These are phyloP conservation scores for Coffea eugenioides DNA, from an alignment of 257 asterid genomes.

Conservation along the genomic window DNA sequence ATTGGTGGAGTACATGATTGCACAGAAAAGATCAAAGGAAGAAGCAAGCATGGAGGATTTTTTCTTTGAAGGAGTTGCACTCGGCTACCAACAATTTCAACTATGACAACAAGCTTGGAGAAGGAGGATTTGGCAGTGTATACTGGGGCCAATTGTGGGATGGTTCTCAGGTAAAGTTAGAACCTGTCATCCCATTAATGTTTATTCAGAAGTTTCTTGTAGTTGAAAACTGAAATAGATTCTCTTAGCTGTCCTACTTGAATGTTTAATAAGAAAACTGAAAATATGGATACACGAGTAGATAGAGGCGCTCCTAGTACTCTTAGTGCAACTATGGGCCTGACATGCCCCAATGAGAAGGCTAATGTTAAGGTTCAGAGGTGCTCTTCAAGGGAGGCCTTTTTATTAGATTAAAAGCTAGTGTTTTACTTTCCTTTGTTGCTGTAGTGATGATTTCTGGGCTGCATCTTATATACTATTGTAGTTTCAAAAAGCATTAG, in stretches of 20 bases:
- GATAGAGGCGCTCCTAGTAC: not conserved
- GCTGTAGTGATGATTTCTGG: not conserved
- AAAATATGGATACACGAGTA: not conserved
- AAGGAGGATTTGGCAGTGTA: constrained; percentile 98
- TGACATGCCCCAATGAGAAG: not conserved
- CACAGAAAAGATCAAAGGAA: constrained; percentile 25
- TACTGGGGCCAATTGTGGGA: constrained; percentile 99
- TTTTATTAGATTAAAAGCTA: not conserved
- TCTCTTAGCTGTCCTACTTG: not conserved
- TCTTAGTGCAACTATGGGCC: not conserved
- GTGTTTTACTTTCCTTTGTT: not conserved
- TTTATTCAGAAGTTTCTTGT: not conserved
- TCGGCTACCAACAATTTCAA: constrained; percentile 92
- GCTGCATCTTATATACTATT: not conserved
- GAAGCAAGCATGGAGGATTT: constrained; percentile 76
- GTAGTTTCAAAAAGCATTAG: too few relatives aligned
- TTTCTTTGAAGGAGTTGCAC: constrained; percentile 89
- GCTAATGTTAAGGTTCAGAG: not conserved
- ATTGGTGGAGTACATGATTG: constrained; percentile 9
- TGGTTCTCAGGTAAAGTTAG: constrained; percentile 79
- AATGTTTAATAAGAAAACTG: not conserved
- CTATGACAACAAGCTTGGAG: constrained; percentile 98
- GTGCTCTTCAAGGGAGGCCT: not conserved
- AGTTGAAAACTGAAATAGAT: not conserved
- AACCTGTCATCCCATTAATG: constrained; percentile 8